phyloP scores from a whole-genome alignment of 2,329 filamentous ascomycete species.

The Hymenotorrendiella dingleyae region DNA sequence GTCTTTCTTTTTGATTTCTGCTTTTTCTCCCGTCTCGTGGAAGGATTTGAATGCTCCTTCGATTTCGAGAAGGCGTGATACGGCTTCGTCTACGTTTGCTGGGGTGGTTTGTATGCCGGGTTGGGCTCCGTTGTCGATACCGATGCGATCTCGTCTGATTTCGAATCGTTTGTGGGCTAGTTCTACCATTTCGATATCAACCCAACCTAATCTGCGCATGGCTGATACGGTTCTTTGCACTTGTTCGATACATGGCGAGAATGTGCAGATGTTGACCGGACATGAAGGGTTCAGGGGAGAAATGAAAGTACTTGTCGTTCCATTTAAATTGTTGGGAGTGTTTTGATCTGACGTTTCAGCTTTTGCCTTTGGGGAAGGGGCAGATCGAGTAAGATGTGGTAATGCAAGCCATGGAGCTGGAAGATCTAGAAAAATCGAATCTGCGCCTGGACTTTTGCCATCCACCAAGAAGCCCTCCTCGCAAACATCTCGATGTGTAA shows the following conservation, averaged over 20 bases:
- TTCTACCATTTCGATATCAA: constrained; percentile 90
- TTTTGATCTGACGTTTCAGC: constrained; percentile 6
- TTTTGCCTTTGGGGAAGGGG: constrained; percentile 24
- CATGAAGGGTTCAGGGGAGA: constrained; percentile 66
- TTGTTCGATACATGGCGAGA: constrained; percentile 96
- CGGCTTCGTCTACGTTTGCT: constrained; percentile 71
- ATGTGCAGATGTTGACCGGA: constrained; percentile 79
- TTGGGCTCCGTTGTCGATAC: constrained; percentile 51
- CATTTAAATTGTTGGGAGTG: too few relatives aligned
- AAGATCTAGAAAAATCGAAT: constrained; percentile 72
- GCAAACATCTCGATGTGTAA: constrained; percentile 78
- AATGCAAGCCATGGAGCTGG: constrained; percentile 78
- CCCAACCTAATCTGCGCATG: constrained; percentile 78
- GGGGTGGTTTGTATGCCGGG: constrained; percentile 55
- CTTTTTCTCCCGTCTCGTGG: constrained; percentile 37
- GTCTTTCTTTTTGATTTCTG: constrained; percentile 21
- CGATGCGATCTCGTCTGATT: constrained; percentile 74
- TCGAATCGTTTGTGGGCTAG: constrained; percentile 74
- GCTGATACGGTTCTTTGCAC: constrained; percentile 78
- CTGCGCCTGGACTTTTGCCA: constrained; percentile 51
- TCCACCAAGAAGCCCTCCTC: constrained; percentile 63
- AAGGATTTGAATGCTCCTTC: constrained; percentile 64
- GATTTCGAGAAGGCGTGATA: constrained; percentile 66
- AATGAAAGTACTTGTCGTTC: constrained; percentile 43
- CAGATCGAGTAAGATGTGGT: constrained; percentile 61